Conservation (phyloP, 805 yeast species). For the Tetrapisispora taiwanensis region DNA sequence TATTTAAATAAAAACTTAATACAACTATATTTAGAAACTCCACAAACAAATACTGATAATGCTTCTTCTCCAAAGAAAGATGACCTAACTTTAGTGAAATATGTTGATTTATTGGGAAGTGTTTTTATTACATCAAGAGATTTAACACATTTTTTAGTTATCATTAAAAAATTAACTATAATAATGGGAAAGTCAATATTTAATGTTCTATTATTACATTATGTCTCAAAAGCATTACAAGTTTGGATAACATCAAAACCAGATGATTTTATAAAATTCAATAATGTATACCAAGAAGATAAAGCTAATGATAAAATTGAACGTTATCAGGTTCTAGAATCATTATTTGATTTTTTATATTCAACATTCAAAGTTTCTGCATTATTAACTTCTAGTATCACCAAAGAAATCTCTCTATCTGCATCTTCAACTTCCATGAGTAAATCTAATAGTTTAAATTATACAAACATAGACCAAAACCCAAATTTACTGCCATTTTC, state of each 20-base stretch:
- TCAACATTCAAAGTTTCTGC: slow-evolving; percentile 11
- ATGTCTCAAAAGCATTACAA: slow-evolving; percentile 34
- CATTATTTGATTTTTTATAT: slow-evolving; percentile 16
- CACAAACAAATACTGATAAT: slow-evolving; percentile 19
- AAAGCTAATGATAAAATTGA: not conserved
- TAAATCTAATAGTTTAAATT: not conserved
- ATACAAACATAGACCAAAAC: not conserved
- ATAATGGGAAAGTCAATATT: slow-evolving; percentile 35
- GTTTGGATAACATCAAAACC: slow-evolving; percentile 43
- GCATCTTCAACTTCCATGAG: not conserved
- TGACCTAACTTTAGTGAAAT: slow-evolving; percentile 33
- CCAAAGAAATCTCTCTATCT: not conserved
- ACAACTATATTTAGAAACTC: slow-evolving; percentile 17
- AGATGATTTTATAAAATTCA: slow-evolving; percentile 30
- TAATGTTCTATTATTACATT: slow-evolving; percentile 34
- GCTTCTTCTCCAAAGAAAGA: slow-evolving; percentile 8
- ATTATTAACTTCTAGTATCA: slow-evolving; percentile 5
- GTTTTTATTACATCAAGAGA: slow-evolving; percentile 32
- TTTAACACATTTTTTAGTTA: slow-evolving; percentile 30
- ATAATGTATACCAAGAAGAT: not conserved
- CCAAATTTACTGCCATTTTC: not conserved
- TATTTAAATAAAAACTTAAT: slow-evolving; percentile 21
- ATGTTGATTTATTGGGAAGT: slow-evolving; percentile 36
- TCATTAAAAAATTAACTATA: slow-evolving; percentile 30
- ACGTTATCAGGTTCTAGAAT: not conserved